These are phyloP conservation scores for Ochetophila trinervis DNA, from an alignment of 306 rosid genomes.

Conservation along the genomic window DNA sequence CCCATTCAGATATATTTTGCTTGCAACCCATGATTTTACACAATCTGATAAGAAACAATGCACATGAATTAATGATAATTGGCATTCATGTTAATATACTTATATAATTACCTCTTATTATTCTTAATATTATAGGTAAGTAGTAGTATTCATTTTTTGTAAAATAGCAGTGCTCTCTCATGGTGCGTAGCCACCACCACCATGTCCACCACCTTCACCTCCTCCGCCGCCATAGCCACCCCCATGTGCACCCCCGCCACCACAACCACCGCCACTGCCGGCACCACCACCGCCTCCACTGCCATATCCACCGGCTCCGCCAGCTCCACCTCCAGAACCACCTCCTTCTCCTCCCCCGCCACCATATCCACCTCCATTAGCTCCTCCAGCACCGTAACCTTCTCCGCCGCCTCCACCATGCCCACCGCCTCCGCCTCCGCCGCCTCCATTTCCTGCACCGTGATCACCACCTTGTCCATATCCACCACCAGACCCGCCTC, in stretches of 20 bases:
- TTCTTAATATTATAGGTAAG: not conserved
- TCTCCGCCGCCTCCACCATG: conserved; percentile 39
- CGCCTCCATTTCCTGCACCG: conserved; percentile 45
- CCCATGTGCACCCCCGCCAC: conserved; percentile 44
- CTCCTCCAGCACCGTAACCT: conserved; percentile 31
- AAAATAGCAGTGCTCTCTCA: not conserved
- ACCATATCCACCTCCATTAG: conserved; percentile 39
- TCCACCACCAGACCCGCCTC: conserved; percentile 35
- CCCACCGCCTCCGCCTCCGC: conserved; percentile 40
- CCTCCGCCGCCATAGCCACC: conserved; percentile 41
- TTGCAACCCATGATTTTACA: no score
- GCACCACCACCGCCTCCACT: conserved; percentile 23
- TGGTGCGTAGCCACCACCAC: conserved; percentile 33
- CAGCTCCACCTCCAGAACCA: conserved; percentile 22
- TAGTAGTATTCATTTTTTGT: not conserved
- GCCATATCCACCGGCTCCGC: conserved; percentile 31
- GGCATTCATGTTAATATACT: no score
- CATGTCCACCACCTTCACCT: conserved; percentile 35
- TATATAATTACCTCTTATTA: not conserved
- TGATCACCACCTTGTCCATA: conserved; percentile 32
- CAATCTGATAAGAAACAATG: no score
- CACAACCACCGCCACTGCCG: conserved; percentile 9
- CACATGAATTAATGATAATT: no score
- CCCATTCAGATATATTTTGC: no score
- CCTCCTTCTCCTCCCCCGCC: conserved; percentile 25